Evolutionary conservation across 2,329 filamentous ascomycete genomes (phyloP), one percentile per base, ranked within the genome.

Genomic region (Fusarium drepaniforme): DNA sequence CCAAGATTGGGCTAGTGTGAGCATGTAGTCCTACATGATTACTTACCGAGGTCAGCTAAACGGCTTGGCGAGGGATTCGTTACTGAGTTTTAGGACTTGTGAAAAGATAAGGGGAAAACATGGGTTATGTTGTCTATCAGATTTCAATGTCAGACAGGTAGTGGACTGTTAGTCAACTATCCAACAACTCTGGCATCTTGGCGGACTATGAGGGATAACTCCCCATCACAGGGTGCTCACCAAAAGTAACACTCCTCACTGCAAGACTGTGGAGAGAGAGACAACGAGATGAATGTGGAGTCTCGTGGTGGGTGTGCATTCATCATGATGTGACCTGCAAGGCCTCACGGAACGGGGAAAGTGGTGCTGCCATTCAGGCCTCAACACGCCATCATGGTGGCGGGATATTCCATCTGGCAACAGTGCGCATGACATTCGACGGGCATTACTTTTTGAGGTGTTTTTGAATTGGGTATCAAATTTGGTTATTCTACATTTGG

Each of bases 401-500:
- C 51, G 51, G 25, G 16, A 21, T 15, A 28, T 30, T 44, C 25
- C 18, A 61, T 18, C 25, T 12, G 23, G 56, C 5, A 59, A 33
- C 12, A 28, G 23, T 30, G 37, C 23, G 18, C 35, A 40, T 15
- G 37, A 30, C 37, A 59, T 25, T 15, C 13, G 9, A 38, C 9
- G 6, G 5, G 35, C 21, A 28, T 53, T 42, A 25, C 23, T 40
- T 59, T 59, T 46, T 15, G 13, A 28, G 21, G 9, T 40, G 56
- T 11, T 11, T 64, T 28, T 59, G 51, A 64, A 66, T 51, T 62
- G 56, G 64, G 42, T 60, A 71, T 75, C 71, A 53, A 49, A 61
- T 21, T 33, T 56, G 28, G 12, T 67, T 67, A 75, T 66, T 66
- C 53, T 71, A 71, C 66, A n/a, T 60, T 30, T 30, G n/a, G 49